phyloP scores from a whole-genome alignment of 2,329 filamentous ascomycete species.

The Ophiostoma ulmi region DNA sequence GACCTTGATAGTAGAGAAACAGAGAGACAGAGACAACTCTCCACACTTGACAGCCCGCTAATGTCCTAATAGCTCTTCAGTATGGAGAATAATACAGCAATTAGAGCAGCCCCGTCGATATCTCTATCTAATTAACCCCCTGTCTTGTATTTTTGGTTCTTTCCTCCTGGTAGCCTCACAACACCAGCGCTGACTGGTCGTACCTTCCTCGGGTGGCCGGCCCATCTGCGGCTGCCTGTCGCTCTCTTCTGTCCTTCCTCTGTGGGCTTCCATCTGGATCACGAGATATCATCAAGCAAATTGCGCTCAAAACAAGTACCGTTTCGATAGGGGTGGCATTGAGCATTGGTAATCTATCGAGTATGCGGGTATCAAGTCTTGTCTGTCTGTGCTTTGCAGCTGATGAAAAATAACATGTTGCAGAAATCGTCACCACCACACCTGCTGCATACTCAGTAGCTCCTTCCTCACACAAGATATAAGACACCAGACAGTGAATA shows the following conservation, averaged over 20 bases:
- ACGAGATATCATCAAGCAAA: constrained; percentile 5
- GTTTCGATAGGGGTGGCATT: not conserved
- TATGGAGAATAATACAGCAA: not conserved
- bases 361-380: not conserved
- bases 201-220: constrained; percentile 2
- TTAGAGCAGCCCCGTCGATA: not conserved
- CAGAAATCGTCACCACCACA: not conserved
- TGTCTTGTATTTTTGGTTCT: not conserved
- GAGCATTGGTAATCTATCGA: not conserved
- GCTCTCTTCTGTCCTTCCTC: not conserved
- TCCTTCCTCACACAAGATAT: constrained; percentile 1
- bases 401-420: not conserved
- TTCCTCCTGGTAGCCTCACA: not conserved
- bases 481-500: not conserved
- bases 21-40: not conserved
- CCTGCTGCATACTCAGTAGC: not conserved
- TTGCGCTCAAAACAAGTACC: not conserved
- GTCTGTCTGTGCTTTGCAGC: not conserved
- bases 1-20: not conserved
- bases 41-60: constrained; percentile 9
- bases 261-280: not conserved
- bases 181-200: not conserved
- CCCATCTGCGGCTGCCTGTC: constrained; percentile 11
- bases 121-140: not conserved
- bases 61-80: not conserved